Percentiles rank a stretch among this genome's conserved stretches.
Evolutionary conservation across 2,329 filamentous ascomycete genomes (phyloP).

Genomic region (Lomentospora prolificans): DNA sequence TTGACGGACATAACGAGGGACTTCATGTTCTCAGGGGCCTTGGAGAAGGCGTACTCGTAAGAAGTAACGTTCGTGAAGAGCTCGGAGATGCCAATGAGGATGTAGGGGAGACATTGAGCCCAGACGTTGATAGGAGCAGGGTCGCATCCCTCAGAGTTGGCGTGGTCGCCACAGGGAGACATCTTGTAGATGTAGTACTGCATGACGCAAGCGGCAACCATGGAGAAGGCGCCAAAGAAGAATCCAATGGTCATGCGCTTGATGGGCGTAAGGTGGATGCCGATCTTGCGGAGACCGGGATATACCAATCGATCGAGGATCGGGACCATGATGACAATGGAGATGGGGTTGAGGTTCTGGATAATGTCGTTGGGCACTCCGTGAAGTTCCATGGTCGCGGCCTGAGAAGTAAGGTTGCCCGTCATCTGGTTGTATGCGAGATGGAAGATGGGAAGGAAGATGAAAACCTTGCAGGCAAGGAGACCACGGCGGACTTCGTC

Average conservation of each 20-base stretch:
- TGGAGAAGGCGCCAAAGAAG: slow-evolving; percentile 51
- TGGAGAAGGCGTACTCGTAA: slow-evolving; percentile 68
- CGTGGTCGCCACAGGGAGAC: slow-evolving; percentile 49
- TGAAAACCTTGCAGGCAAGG: slow-evolving; percentile 60
- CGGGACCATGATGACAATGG: slow-evolving; percentile 66
- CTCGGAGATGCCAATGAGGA: slow-evolving; percentile 41
- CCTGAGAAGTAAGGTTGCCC: slow-evolving; percentile 53
- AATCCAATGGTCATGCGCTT: slow-evolving; percentile 67
- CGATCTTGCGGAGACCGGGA: slow-evolving; percentile 52
- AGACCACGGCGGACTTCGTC: slow-evolving; percentile 66
- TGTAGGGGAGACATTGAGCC: slow-evolving; percentile 42
- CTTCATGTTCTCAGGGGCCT: slow-evolving; percentile 72
- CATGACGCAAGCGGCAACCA: slow-evolving; percentile 47
- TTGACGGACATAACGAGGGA: slow-evolving; percentile 63
- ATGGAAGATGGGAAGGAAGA: slow-evolving; percentile 57
- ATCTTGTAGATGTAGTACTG: slow-evolving; percentile 55
- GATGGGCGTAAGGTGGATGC: slow-evolving; percentile 62
- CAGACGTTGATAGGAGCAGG: slow-evolving; percentile 56
- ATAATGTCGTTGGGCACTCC: slow-evolving; percentile 71
- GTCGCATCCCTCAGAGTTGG: slow-evolving; percentile 39
- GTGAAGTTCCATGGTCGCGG: slow-evolving; percentile 54
- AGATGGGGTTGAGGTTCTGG: slow-evolving; percentile 65
- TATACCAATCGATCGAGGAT: slow-evolving; percentile 61
- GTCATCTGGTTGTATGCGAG: slow-evolving; percentile 51
- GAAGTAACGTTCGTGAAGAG: slow-evolving; percentile 48